Conservation (phyloP, 768 basidiomycete species). For the Tulasnella sp. region DNA sequence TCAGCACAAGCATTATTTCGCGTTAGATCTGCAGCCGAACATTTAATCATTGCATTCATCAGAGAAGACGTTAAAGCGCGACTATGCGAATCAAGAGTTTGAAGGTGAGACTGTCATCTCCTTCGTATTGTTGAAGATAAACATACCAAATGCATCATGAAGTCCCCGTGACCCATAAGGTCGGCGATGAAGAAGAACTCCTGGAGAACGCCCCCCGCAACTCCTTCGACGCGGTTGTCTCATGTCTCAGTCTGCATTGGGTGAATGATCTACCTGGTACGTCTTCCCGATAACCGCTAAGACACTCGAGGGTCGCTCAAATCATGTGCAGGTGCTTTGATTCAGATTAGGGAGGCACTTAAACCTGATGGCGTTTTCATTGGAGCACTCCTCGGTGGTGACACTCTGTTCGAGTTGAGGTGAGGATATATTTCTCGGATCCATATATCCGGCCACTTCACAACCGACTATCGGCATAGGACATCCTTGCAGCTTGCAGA, state of each 20-base stretch:
- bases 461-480: constrained; percentile 30
- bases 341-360: constrained; percentile 77
- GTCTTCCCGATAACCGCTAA: constrained; percentile 18
- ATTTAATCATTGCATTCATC: constrained; percentile 1
- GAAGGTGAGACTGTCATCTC: constrained; percentile 43
- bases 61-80: constrained; percentile 66
- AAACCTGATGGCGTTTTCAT: constrained; percentile 90
- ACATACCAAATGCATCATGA: constrained; percentile 10
- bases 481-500: constrained; percentile 91
- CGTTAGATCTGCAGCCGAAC: background rate
- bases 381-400: constrained; percentile 90
- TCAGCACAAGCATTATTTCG: constrained; percentile 29
- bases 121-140: background rate
- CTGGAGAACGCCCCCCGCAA: constrained; percentile 51
- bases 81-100: constrained; percentile 57
- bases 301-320: background rate
- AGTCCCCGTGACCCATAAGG: constrained; percentile 72
- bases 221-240: constrained; percentile 85
- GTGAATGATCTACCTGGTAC: constrained; percentile 91
- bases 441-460: background rate
- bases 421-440: constrained; percentile 23
- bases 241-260: constrained; percentile 91
- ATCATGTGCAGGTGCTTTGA: constrained; percentile 48
- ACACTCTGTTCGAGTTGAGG: constrained; percentile 90
- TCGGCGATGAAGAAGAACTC: constrained; percentile 75